Evolutionary conservation across 495 filamentous ascomycete genomes (phyloP).

Genomic region (Penicillium simplicissimum): DNA sequence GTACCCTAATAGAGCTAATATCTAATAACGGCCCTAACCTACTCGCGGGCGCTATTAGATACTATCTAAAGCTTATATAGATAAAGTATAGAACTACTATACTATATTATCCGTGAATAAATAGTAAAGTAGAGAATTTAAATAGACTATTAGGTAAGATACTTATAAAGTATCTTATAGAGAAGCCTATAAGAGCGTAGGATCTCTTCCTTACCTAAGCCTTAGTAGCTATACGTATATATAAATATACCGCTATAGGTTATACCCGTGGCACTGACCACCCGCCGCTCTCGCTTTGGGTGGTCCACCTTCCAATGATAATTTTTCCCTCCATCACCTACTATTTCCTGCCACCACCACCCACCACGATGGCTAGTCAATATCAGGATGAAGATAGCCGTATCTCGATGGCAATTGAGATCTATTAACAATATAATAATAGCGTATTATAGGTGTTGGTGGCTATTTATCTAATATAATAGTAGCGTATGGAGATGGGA

Average conservation of each 20-base stretch:
- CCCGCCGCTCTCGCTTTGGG: too few species aligned
- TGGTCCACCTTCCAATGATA: too few species aligned
- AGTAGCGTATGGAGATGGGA: too few species aligned
- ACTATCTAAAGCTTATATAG: background rate
- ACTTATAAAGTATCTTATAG: slow-evolving; percentile 9
- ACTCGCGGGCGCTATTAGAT: background rate
- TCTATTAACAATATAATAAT: too few species aligned
- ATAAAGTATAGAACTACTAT: background rate
- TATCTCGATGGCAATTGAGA: too few species aligned
- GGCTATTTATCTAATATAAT: too few species aligned
- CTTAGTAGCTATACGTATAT: background rate
- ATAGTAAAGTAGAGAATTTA: slow-evolving; percentile 5
- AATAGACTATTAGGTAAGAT: background rate
- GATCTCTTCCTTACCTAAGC: background rate
- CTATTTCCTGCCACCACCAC: too few species aligned
- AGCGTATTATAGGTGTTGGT: too few species aligned
- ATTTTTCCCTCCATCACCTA: too few species aligned
- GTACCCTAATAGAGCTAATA: background rate
- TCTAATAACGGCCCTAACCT: slow-evolving; percentile 4
- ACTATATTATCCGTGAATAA: background rate
- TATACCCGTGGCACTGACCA: too few species aligned
- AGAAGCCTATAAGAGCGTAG: background rate
- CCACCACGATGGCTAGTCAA: too few species aligned
- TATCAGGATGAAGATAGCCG: too few species aligned
- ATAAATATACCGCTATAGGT: background rate